Evolutionary conservation across 208 protist species (phyloP).

Genomic region (Trichomonas vaginalis): DNA sequence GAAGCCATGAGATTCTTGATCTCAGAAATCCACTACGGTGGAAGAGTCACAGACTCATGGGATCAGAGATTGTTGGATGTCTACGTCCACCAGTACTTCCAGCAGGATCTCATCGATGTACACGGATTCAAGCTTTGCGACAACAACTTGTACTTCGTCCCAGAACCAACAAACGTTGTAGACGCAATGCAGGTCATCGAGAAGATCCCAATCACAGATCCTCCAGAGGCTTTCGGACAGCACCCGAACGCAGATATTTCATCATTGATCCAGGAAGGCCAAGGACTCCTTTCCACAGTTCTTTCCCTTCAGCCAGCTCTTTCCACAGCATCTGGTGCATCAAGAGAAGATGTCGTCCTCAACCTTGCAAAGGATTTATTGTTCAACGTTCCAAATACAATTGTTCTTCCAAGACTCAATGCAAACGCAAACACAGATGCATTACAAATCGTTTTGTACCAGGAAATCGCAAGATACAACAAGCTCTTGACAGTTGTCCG

Average conservation of each 20-base stretch:
- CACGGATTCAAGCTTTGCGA: not conserved
- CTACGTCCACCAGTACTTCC: conserved; percentile 85
- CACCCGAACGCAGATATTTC: conserved; percentile 90
- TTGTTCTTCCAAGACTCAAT: conserved; percentile 64
- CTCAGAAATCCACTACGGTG: conserved; percentile 87
- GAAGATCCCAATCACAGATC: conserved; percentile 69
- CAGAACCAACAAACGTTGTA: conserved; percentile 40
- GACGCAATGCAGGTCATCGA: conserved; percentile 72
- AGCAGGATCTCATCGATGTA: conserved; percentile 16
- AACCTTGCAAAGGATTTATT: conserved; percentile 35
- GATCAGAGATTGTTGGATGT: conserved; percentile 80
- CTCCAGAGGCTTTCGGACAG: conserved; percentile 87
- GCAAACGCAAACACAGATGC: conserved; percentile 64
- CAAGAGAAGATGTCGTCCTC: conserved; percentile 29
- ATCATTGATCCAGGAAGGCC: conserved; percentile 73
- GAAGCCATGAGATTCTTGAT: conserved; percentile 88
- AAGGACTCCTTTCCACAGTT: conserved; percentile 68
- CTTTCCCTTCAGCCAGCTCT: conserved; percentile 62
- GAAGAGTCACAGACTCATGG: conserved; percentile 88
- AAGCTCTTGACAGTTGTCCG: conserved; percentile 65
- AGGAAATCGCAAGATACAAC: conserved; percentile 92
- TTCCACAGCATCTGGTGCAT: conserved; percentile 23
- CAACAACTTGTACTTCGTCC: conserved; percentile 20
- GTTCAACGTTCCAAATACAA: conserved; percentile 36
- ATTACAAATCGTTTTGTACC: conserved; percentile 78